Evolutionary conservation across 2,329 filamentous ascomycete genomes (phyloP), one percentile per base, ranked within the genome.

Genomic region (Polytolypa hystricis): DNA sequence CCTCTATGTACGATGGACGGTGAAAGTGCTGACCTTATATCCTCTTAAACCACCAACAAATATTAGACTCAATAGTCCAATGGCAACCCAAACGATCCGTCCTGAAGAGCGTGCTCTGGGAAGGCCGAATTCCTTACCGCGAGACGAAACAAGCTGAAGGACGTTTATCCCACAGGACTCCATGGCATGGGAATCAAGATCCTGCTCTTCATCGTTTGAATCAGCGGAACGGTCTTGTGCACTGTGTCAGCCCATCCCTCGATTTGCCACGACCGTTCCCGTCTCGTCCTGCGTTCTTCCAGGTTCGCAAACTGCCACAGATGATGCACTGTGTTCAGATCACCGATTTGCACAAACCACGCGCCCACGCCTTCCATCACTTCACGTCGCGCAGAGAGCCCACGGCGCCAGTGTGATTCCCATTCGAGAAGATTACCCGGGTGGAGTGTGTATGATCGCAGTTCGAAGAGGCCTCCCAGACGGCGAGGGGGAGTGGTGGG

Each of bases 281-380:
- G 76, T 47, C 86, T 76, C 23, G 83, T 67, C 61, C 93, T 91
- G 47, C 91, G 78, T 66, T 96, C 91, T 62, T 96, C 87, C 42
- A 98, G 65, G 60, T 98, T 84, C 49, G 89, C 87, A 67, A 96
- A 98, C 58, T 98, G 91, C 91, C 91, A 98, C 15, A 98, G 72
- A 58, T 96, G 89, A 61, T 98, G 87, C 21, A 98, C 91, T 0
- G 86, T 95, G 67, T 98, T 98, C 45, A 98, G 71, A 37, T 95
- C 89, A 42, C 91, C 91, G 52, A 98, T 89, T 66, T 98, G 91
- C 27, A 95, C 89, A 53, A 98, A 98, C 91, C 91, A 98, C 5
- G 91, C 91, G 20, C 89, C 87, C 1, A 94, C 87, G 10, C 91
- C 91, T 62, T 98, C 91, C 91, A 98, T 98, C 38, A 96, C 89